Evolutionary conservation across 1,284 basidiomycete genomes (phyloP).

Genomic region (Moesziomyces sp.): DNA sequence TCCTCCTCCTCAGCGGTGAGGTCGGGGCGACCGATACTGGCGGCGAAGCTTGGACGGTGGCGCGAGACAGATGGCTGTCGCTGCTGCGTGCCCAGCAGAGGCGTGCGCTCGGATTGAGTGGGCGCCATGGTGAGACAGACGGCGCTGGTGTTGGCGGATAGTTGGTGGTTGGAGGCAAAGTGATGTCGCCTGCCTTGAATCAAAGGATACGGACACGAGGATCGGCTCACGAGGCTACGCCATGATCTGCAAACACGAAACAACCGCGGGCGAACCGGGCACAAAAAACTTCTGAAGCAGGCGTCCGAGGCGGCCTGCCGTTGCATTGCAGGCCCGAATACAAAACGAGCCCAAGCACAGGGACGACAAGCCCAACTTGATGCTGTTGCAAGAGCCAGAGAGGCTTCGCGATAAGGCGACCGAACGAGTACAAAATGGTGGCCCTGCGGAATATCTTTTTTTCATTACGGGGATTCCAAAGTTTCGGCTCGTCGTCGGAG

Average conservation of each 20-base stretch:
- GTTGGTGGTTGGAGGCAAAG: conserved; percentile 13
- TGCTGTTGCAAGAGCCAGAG: too few species aligned
- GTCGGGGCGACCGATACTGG: conserved; percentile 46
- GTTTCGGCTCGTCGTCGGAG: neutral
- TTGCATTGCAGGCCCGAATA: neutral
- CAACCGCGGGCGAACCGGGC: neutral
- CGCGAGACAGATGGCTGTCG: conserved; percentile 28
- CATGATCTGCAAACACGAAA: neutral
- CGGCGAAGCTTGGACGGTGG: conserved; percentile 45
- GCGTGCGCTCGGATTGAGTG: conserved; percentile 48
- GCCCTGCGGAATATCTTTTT: neutral
- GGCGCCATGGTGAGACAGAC: conserved; percentile 23
- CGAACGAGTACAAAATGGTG: neutral
- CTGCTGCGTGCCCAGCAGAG: conserved; percentile 43
- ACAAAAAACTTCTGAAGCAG: neutral
- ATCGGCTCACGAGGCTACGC: too few species aligned
- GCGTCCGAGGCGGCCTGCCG: neutral
- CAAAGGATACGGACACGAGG: too few species aligned
- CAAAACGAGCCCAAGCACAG: too few species aligned
- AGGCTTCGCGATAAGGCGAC: neutral
- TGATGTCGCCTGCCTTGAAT: too few species aligned
- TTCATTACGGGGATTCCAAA: neutral
- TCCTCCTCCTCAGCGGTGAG: conserved; percentile 55
- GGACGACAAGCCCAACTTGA: too few species aligned
- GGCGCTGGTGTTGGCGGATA: neutral